Percentiles rank a stretch among this genome's conserved stretches.
Conservation (phyloP, 345 rosid genomes). For the Salix purpurea region DNA sequence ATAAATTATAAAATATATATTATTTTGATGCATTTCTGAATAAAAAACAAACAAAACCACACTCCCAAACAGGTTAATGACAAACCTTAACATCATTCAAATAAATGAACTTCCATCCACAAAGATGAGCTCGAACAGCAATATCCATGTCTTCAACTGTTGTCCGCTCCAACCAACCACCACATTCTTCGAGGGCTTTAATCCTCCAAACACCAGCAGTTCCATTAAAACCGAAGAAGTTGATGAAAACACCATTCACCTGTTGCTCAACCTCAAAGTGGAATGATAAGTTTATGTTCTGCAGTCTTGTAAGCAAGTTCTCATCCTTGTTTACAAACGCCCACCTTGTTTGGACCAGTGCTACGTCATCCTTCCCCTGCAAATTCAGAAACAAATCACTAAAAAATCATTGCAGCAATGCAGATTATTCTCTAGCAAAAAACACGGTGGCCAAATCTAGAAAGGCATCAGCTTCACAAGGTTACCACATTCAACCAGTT, state of each 20-base stretch:
- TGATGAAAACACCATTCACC: conserved; percentile 76
- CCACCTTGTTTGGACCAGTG: conserved; percentile 89
- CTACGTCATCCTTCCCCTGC: conserved; percentile 71
- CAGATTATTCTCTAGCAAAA: not conserved
- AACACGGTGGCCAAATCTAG: not conserved
- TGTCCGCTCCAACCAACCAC: conserved; percentile 94
- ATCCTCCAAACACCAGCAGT: conserved; percentile 96
- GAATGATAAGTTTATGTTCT: conserved; percentile 79
- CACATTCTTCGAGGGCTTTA: conserved; percentile 82
- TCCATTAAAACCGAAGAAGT: conserved; percentile 89
- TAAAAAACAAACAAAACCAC: too few species aligned
- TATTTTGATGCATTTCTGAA: too few species aligned
- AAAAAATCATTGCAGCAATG: not conserved
- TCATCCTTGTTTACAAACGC: conserved; percentile 85
- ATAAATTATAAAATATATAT: too few species aligned
- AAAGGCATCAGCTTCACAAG: not conserved
- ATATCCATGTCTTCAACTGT: conserved; percentile 95
- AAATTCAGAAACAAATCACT: not conserved
- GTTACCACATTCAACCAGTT: not conserved
- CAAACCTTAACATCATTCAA: conserved; percentile 79
- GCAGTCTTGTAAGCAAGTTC: conserved; percentile 85
- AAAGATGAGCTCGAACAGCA: conserved; percentile 89
- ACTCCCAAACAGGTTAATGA: not conserved
- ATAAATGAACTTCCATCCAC: conserved; percentile 89
- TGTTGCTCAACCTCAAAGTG: conserved; percentile 96